A percentile compares a stretch with the other conserved stretches of the same genome.
Evolutionary conservation across 202 grass and related monocot genomes (phyloP).

Genomic region (Alloteropsis angusta): DNA sequence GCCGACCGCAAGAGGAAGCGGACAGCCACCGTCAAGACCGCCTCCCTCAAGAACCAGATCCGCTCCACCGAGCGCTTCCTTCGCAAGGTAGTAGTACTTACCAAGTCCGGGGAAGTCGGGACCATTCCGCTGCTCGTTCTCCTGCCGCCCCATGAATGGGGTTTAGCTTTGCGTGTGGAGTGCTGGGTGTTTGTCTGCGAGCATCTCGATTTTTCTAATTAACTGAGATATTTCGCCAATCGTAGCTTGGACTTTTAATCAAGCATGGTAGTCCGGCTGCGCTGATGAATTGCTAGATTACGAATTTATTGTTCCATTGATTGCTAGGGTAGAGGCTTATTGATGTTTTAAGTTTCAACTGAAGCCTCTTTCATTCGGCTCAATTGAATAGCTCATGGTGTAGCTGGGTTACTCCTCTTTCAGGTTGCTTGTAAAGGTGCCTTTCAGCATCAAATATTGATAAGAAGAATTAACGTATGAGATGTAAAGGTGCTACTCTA

Average conservation of each 20-base stretch:
- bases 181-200: background rate
- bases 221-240: background rate
- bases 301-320: background rate
- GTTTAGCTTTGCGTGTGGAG: background rate
- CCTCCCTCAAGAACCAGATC: constrained; percentile 88
- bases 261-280: background rate
- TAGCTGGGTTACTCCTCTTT: background rate
- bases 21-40: constrained; percentile 30
- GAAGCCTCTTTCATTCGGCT: background rate
- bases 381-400: background rate
- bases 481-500: background rate
- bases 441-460: background rate
- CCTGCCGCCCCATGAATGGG: background rate
- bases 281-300: background rate
- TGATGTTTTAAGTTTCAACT: background rate
- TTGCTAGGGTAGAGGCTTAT: background rate
- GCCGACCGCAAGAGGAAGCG: constrained; percentile 56
- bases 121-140: background rate
- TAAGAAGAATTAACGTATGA: background rate
- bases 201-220: background rate
- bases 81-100: constrained; percentile 84
- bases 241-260: background rate
- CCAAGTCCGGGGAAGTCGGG: background rate
- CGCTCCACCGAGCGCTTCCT: constrained; percentile 86
- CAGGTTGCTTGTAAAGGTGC: background rate